Percentiles rank a stretch among this genome's conserved stretches.
Evolutionary conservation across 805 yeast species (phyloP).

Genomic region (Ogataea thermomethanolica): DNA sequence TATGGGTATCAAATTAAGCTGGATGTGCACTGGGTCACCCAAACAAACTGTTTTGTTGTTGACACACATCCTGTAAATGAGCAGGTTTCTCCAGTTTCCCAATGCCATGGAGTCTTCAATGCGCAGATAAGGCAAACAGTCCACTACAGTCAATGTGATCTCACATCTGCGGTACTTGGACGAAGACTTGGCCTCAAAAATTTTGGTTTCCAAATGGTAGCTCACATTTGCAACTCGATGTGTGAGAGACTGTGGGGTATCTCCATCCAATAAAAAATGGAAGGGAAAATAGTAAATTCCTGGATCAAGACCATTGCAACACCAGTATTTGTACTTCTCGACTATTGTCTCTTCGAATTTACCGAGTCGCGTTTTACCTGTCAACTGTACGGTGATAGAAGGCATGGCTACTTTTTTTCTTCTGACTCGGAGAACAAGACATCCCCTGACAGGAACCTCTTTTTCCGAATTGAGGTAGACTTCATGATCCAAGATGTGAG

Average conservation of each 20-base stretch:
- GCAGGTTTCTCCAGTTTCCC: slow-evolving; percentile 33
- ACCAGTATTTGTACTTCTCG: slow-evolving; percentile 4
- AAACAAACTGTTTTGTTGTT: slow-evolving; percentile 19
- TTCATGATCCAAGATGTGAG: slow-evolving; percentile 11
- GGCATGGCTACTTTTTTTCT: slow-evolving; percentile 14
- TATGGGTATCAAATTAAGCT: slow-evolving; percentile 26
- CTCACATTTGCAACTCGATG: slow-evolving; percentile 21
- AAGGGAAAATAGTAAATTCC: slow-evolving; percentile 28
- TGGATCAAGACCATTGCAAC: slow-evolving; percentile 5
- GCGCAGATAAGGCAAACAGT: slow-evolving; percentile 14
- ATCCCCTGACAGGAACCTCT: slow-evolving; percentile 23
- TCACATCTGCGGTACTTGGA: slow-evolving; percentile 9
- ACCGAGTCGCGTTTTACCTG: slow-evolving; percentile 12
- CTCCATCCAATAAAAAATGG: slow-evolving; percentile 24
- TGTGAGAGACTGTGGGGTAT: slow-evolving; percentile 24
- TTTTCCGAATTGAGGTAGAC: slow-evolving; percentile 11
- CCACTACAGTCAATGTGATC: slow-evolving; percentile 11
- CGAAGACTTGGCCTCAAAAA: background rate
- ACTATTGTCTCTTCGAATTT: background rate
- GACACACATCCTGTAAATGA: slow-evolving; percentile 24
- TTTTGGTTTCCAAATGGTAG: slow-evolving; percentile 14
- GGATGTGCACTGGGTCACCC: slow-evolving; percentile 15
- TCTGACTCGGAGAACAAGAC: slow-evolving; percentile 17
- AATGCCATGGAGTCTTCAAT: slow-evolving; percentile 20
- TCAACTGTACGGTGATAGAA: slow-evolving; percentile 13